Evolutionary conservation across 140 eudicot genomes (phyloP).

Genomic region (Senecio squalidus): DNA sequence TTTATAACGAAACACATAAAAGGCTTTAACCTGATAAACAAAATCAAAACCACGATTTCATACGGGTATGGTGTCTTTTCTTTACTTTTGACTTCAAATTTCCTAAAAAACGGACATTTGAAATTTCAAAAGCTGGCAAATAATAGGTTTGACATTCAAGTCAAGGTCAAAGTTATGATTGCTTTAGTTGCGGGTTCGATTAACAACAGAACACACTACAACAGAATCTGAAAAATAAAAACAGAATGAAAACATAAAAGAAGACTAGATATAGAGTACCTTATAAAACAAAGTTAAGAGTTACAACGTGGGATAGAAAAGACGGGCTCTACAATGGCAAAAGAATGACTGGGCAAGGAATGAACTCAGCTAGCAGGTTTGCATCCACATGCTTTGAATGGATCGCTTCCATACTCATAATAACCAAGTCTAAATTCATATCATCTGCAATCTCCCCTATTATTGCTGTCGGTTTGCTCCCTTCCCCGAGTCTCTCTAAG

Average conservation of each 20-base stretch:
- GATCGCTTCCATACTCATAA: constrained; percentile 97
- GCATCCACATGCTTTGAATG: constrained; percentile 98
- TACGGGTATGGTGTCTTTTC: too few relatives aligned
- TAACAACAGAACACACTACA: constrained; percentile 21
- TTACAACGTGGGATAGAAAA: neutral
- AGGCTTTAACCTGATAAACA: too few relatives aligned
- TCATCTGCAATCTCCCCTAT: constrained; percentile 97
- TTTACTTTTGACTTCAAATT: too few relatives aligned
- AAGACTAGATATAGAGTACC: constrained; percentile 11
- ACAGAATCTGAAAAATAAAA: neutral
- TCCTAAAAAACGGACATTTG: too few relatives aligned
- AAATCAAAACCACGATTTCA: too few relatives aligned
- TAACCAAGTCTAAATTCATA: constrained; percentile 79
- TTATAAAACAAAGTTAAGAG: constrained; percentile 12
- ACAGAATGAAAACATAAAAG: neutral
- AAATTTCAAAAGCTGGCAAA: neutral
- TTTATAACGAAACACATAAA: too few relatives aligned
- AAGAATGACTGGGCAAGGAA: constrained; percentile 93
- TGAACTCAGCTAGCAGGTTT: constrained; percentile 86
- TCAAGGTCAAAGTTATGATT: neutral
- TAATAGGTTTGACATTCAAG: neutral
- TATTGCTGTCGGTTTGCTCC: constrained; percentile 85
- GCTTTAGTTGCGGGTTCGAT: constrained; percentile 8
- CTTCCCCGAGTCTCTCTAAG: constrained; percentile 92
- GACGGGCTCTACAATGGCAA: constrained; percentile 47